Evolutionary conservation across 169 alveolate species (phyloP), one percentile per base, ranked within the genome.

Genomic region (Eimeria acervulina): DNA sequence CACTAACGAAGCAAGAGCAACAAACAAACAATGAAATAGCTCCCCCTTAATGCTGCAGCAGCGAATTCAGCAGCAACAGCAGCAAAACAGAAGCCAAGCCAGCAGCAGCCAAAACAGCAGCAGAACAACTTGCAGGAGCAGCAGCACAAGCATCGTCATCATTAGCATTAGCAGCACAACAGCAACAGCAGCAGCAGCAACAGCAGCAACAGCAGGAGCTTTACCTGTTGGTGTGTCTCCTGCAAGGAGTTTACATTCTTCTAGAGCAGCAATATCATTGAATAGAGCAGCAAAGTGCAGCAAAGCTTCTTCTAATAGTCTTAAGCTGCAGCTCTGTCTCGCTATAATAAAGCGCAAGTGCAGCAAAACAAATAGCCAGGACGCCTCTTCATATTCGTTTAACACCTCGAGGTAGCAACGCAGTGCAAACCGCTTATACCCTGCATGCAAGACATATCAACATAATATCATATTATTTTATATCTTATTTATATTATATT

Each of bases 311-410:
- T 74, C 90, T n/a, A 95, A 88, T 26, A 96, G 92, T 23, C 90
- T 92, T 26, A 96, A 92, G 23, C 96, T 93, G 91, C 95, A 96
- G 23, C 97, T 96, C 72, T 96, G 97, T 10, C 97, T 52, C 47
- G 97, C 97, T 97, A 96, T 96, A 93, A 95, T 96, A 89, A 96
- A 96, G 59, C 96, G 97, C 28, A 96, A 63, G 88, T 96, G 97
- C 63, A 95, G 97, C 52, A 94, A 52, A n/a, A 96, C 91, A 80
- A 95, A 97, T 28, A 92, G 96, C 97, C 96, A 95, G 70, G 94
- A 93, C 74, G 66, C 61, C 78, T 93, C 84, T 85, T 95, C 97
- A 85, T 95, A 96, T 66, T 76, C 94, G 40, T 90, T 85, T 47
- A 92, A 70, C 38, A 95, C 97, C 31, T 76, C 80, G 33, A 95